phyloP scores from a whole-genome alignment of 2,329 filamentous ascomycete genomes.

The Emericellopsis cladophorae region DNA sequence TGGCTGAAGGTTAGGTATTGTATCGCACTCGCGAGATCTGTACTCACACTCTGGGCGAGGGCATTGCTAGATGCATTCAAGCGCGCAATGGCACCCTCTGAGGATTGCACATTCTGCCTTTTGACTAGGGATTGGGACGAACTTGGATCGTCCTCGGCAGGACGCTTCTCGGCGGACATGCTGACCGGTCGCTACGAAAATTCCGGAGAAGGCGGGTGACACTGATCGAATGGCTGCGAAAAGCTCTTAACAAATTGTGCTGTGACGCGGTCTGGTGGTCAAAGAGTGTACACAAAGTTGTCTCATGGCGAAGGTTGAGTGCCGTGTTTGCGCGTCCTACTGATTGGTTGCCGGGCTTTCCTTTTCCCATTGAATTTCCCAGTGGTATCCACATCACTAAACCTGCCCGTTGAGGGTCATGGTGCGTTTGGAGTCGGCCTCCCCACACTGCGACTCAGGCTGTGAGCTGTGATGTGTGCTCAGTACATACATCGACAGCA shows the following conservation, averaged over 20 bases:
- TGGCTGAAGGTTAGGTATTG: conserved; percentile 19
- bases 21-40: background rate
- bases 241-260: conserved; percentile 13
- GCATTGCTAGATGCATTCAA: conserved; percentile 36
- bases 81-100: conserved; percentile 33
- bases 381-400: conserved; percentile 2
- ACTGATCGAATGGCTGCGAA: no score
- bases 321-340: background rate
- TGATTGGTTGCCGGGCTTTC: conserved; percentile 18
- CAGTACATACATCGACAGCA: no score
- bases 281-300: no score
- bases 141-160: conserved; percentile 73
- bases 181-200: background rate
- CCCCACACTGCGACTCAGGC: no score
- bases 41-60: conserved; percentile 37
- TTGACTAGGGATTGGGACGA: conserved; percentile 77
- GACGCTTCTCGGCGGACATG: conserved; percentile 88
- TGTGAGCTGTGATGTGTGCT: no score
- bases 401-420: no score
- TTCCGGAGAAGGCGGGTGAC: no score
- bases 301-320: no score
- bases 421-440: no score
- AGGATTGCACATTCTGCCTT: conserved; percentile 57
- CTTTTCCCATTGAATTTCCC: conserved; percentile 20
- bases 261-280: conserved; percentile 19